Conservation (phyloP, 129 eudicot species). For the Flaveria bidentis region DNA sequence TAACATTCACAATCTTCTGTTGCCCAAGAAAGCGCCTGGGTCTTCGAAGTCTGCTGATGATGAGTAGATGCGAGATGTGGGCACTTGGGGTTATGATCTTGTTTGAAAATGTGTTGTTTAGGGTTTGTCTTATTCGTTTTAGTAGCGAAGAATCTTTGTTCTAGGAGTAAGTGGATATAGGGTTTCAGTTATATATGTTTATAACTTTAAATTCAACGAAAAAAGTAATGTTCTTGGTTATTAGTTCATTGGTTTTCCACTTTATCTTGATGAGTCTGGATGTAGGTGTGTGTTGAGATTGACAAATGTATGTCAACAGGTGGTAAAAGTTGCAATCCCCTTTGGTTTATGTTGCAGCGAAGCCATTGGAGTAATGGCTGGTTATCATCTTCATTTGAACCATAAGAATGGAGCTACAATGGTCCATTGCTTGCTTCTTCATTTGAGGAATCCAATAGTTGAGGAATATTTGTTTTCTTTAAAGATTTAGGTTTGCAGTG, state of each 20-base stretch:
- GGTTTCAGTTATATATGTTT: constrained; percentile 3
- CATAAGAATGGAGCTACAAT: no score
- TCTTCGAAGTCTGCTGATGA: constrained; percentile 41
- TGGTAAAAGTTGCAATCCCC: no score
- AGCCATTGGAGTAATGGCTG: no score
- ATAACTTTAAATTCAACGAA: background rate
- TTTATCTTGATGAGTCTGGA: background rate
- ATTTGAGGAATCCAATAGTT: no score
- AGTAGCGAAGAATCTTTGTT: background rate
- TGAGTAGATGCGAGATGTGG: constrained; percentile 9
- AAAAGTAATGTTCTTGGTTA: background rate
- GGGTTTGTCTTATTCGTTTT: background rate
- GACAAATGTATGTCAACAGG: no score
- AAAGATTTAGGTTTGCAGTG: no score
- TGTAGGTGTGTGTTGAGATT: background rate
- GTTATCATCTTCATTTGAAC: no score
- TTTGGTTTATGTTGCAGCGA: no score
- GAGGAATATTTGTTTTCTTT: no score
- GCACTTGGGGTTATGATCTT: background rate
- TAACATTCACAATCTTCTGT: constrained; percentile 39
- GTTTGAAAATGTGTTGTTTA: background rate
- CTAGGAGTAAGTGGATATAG: background rate
- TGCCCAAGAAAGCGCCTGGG: constrained; percentile 42
- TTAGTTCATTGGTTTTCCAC: background rate
- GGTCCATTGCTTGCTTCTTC: no score